Conservation (phyloP, 2,329 filamentous ascomycete species). For the Pezizomycotina sp. region DNA sequence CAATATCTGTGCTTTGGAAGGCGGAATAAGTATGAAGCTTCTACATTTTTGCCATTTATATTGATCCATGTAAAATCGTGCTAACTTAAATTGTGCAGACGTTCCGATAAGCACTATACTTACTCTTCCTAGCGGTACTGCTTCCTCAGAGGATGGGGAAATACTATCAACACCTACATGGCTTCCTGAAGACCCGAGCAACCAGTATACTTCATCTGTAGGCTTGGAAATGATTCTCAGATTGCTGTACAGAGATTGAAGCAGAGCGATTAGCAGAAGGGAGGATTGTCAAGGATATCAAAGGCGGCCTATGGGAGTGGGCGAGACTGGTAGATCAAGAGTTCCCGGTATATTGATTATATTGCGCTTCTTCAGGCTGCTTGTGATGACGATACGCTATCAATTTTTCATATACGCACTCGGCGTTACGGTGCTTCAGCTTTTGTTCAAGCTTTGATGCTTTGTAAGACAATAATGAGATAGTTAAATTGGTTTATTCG, state of each 20-base stretch:
- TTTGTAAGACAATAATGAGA: too few relatives aligned
- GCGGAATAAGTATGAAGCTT: conserved; percentile 43
- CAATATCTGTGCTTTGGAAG: conserved; percentile 57
- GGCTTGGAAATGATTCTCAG: conserved; percentile 65
- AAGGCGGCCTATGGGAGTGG: conserved; percentile 58
- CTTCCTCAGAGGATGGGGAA: conserved; percentile 5
- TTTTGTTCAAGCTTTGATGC: too few relatives aligned
- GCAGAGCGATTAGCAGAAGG: conserved; percentile 34
- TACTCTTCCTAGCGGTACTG: conserved; percentile 4
- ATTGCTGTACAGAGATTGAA: conserved; percentile 49
- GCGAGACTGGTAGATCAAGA: conserved; percentile 46
- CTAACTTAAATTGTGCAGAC: conserved; percentile 4
- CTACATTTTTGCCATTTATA: conserved; percentile 12
- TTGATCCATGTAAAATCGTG: background rate
- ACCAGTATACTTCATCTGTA: conserved; percentile 55
- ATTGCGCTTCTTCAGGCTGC: too few relatives aligned
- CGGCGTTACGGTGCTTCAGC: too few relatives aligned
- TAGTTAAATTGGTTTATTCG: too few relatives aligned
- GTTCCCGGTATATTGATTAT: conserved; percentile 40
- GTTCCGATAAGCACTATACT: conserved; percentile 16
- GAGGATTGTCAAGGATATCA: conserved; percentile 52
- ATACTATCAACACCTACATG: conserved; percentile 24
- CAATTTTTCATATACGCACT: too few relatives aligned
- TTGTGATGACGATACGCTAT: too few relatives aligned
- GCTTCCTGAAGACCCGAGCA: conserved; percentile 30